These are phyloP conservation scores for Podospora sp. DNA, from an alignment of 495 filamentous ascomycete genomes.

Conservation along the genomic window DNA sequence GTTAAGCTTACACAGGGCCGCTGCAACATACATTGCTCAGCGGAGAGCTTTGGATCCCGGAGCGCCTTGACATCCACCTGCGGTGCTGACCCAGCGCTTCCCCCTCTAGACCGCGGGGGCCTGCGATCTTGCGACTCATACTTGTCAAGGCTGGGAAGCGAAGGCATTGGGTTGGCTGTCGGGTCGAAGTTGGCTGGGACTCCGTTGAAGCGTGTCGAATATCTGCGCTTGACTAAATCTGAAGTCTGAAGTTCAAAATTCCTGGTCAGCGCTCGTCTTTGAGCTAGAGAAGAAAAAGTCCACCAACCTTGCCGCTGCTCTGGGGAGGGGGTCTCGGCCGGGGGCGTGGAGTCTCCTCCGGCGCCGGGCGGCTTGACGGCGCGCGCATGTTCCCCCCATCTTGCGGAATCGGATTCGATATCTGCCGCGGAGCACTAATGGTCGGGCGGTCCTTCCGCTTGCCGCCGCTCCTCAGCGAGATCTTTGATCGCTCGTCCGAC, in stretches of 20 bases:
- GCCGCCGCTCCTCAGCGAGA: conserved; percentile 78
- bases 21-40: conserved; percentile 58
- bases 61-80: conserved; percentile 71
- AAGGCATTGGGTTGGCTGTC: conserved; percentile 66
- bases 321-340: conserved; percentile 48
- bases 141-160: conserved; percentile 56
- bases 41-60: conserved; percentile 75
- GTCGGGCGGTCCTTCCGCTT: conserved; percentile 77
- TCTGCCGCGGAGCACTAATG: conserved; percentile 84
- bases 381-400: conserved; percentile 39
- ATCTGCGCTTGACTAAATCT: conserved; percentile 91
- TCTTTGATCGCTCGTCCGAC: conserved; percentile 70
- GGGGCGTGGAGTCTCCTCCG: conserved; percentile 36
- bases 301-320: conserved; percentile 44
- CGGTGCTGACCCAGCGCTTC: conserved; percentile 44
- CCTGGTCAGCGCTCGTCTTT: conserved; percentile 15
- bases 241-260: conserved; percentile 58
- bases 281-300: background rate
- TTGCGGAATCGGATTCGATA: conserved; percentile 63
- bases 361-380: conserved; percentile 37
- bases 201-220: conserved; percentile 87
- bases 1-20: background rate
- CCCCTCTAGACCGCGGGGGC: conserved; percentile 51
- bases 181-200: conserved; percentile 67
- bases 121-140: conserved; percentile 53